Base-by-base conservation (phyloP, 352 stramenopile species). In the Pythium rishiriense region DNA sequence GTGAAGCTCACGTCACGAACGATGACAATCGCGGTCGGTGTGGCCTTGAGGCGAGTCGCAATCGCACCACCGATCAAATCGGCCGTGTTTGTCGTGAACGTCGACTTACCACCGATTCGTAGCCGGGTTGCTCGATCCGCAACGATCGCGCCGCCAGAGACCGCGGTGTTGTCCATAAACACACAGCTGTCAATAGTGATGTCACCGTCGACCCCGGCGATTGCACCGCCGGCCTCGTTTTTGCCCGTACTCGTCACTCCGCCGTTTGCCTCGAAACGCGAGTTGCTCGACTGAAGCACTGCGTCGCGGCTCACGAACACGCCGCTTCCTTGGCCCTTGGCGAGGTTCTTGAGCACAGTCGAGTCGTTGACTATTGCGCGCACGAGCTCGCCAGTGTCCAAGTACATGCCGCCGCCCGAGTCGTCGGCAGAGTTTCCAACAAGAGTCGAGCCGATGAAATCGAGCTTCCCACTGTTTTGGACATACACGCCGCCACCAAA, bases 401-500 rank as follows among this genome's bases (percentile, higher is more conserved):
- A 21, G 45, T 70, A 90, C 37, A 90, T 62, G 1, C 69, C 81
- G 3, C 81, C 81, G 11, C 81, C 81, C 0, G 79, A 82, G 51
- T 88, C 81, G 41, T 90, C 81, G 0, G 81, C 81, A 19, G 60
- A 56, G 47, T 90, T 90, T 39, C 76, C 59, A 1, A 62, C 64
- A 11, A 90, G 19, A 5, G 65, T 45, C n/a, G 70, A 81, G 10
- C 46, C 52, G 1, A 64, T 26, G 5, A 79, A 29, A 7, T 50
- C 56, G 15, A 78, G 47, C 5, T 50, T 53, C 6, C 60, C 64
- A 3, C 66, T 70, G 22, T 73, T 78, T 15, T 88, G 74, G 0
- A 83, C 59, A 66, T 69, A 87, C 21, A 87, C 62, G 0, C 72
- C 81, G 9, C 81, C 81, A 11, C 81, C 81, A 28, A 73, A 73